A percentile compares a stretch with the other conserved stretches of the same genome.
Evolutionary conservation across 2,329 filamentous ascomycete species (phyloP).

Genomic region (Trichoderma lentiforme): DNA sequence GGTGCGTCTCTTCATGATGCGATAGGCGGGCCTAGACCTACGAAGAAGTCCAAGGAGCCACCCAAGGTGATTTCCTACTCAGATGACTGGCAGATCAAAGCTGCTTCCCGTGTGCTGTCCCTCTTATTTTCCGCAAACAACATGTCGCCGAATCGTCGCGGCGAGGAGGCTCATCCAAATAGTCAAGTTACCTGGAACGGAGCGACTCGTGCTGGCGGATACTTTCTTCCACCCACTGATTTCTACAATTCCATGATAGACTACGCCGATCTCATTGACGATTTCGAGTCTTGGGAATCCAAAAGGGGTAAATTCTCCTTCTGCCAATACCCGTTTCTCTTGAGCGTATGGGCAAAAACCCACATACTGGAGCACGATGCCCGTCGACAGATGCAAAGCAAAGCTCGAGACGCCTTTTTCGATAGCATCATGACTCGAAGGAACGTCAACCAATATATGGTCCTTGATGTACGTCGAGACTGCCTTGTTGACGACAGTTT

Average conservation of each 20-base stretch:
- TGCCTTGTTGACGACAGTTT: constrained; percentile 88
- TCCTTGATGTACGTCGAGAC: constrained; percentile 74
- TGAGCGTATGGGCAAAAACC: constrained; percentile 91
- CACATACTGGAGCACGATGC: constrained; percentile 87
- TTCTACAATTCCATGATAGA: constrained; percentile 89
- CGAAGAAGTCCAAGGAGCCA: constrained; percentile 54
- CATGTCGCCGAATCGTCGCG: constrained; percentile 37
- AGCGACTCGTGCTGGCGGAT: constrained; percentile 44
- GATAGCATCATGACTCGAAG: constrained; percentile 77
- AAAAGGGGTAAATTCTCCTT: constrained; percentile 75
- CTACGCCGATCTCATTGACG: constrained; percentile 76
- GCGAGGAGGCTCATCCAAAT: constrained; percentile 24
- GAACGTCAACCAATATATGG: constrained; percentile 71
- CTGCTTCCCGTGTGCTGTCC: constrained; percentile 74
- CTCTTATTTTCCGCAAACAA: constrained; percentile 82
- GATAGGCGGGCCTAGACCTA: constrained; percentile 53
- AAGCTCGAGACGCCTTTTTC: constrained; percentile 86
- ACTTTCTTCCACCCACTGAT: constrained; percentile 73
- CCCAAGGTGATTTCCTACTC: constrained; percentile 61
- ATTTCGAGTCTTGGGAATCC: constrained; percentile 86
- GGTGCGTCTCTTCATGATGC: constrained; percentile 75
- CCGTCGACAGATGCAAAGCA: constrained; percentile 81
- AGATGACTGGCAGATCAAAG: constrained; percentile 88
- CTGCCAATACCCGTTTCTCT: constrained; percentile 87
- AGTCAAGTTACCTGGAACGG: constrained; percentile 22